Evolutionary conservation across 2,329 filamentous ascomycete genomes (phyloP), one percentile per base, ranked within the genome.

Genomic region (Rugonectria rugulosa): DNA sequence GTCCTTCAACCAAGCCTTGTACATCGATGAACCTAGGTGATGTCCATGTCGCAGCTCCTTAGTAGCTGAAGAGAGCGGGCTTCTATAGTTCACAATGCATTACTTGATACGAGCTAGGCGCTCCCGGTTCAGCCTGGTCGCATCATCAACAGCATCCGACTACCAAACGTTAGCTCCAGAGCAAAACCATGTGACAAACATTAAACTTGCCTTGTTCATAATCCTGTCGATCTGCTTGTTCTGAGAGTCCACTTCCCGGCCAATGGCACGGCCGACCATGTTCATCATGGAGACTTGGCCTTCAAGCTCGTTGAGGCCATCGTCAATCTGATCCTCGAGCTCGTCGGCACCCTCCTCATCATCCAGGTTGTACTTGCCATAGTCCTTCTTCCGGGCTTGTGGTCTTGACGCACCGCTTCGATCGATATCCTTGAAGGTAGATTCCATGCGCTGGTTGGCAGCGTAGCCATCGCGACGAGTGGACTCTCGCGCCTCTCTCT

Each of bases 131-230:
- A 91, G 86, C 55, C 86, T 86, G 67, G 94, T 90, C 69, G 89
- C 85, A 63, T 94, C 90, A 73, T 92, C 90, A 64, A 96, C 90
- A 65, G 81, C 83, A 72, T 96, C 92, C 75, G 88, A 94, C 91
- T 91, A 72, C 49, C 48, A 29, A 38, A 20, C 26, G 57, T 77
- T 70, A 79, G 73, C 36, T 38, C 26, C 20, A 17, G 8, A 21
- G n/a, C 6, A 19, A 17, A 49, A 32, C 20, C n/a, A n/a, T 11
- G 48, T 19, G 21, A 26, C 9, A 19, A 44, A 20, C 4, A 17
- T 6, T 11, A 24, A 40, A 32, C 79, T 70, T 75, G 90, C 90
- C 88, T 96, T 96, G 63, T 79, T 79, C 62, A 84, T 90, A 69
- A 97, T 91, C 56, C 87, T 83, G 59, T 90, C 88, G 68, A 97